phyloP scores from a whole-genome alignment of 106 monocot species.

The Xerophyta viscosa region DNA sequence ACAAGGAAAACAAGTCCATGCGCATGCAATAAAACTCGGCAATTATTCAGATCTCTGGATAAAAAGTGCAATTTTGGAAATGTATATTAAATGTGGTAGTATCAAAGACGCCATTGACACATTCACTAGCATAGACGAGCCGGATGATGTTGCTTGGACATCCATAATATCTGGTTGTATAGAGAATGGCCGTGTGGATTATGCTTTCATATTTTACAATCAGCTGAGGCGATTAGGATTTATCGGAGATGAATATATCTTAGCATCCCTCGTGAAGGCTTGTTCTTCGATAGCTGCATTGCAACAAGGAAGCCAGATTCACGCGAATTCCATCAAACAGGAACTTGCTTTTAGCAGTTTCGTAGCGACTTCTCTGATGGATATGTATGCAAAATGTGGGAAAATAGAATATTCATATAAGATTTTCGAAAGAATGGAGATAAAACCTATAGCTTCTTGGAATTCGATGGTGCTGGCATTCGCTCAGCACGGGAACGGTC shows the following conservation, averaged over 20 bases:
- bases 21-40: constrained; percentile 41
- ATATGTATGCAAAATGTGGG: constrained; percentile 86
- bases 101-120: constrained; percentile 21
- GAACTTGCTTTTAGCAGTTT: constrained; percentile 34
- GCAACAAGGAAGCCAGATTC: constrained; percentile 55
- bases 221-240: constrained; percentile 39
- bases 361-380: constrained; percentile 54
- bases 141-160: constrained; percentile 80
- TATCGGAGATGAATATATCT: constrained; percentile 42
- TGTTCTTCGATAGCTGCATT: constrained; percentile 51
- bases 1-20: constrained; percentile 57
- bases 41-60: constrained; percentile 48
- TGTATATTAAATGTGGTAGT: constrained; percentile 64
- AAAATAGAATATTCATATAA: constrained; percentile 46
- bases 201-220: constrained; percentile 36
- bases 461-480: constrained; percentile 60
- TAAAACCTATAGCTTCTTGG: constrained; percentile 48
- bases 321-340: constrained; percentile 53
- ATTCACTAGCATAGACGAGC: constrained; percentile 41
- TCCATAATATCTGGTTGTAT: constrained; percentile 58
- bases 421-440: constrained; percentile 36
- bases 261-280: constrained; percentile 57
- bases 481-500: constrained; percentile 58
- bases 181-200: constrained; percentile 52
- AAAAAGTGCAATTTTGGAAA: constrained; percentile 39